These are phyloP conservation scores for Physcia stellaris DNA, from an alignment of 495 filamentous ascomycete genomes.

Conservation along the genomic window DNA sequence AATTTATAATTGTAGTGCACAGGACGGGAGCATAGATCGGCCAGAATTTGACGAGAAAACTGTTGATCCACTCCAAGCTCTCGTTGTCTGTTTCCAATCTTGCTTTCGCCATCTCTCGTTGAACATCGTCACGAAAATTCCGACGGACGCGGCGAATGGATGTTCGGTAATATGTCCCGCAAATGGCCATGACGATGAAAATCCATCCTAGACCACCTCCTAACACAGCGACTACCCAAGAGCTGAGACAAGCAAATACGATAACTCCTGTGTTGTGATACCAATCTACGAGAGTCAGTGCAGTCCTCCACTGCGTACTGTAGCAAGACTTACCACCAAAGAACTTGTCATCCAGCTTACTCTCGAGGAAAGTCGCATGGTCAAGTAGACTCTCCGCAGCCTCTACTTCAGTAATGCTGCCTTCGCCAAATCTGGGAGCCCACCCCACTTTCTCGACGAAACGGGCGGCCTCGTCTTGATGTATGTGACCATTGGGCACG, in stretches of 20 bases:
- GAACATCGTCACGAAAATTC: constrained; percentile 91
- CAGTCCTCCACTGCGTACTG: not conserved
- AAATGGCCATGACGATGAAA: constrained; percentile 79
- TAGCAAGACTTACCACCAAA: constrained; percentile 55
- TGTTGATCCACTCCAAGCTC: constrained; percentile 97
- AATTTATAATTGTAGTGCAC: constrained; percentile 77
- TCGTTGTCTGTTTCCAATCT: constrained; percentile 86
- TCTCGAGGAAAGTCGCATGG: constrained; percentile 78
- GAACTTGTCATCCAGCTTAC: constrained; percentile 73
- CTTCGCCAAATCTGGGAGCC: constrained; percentile 66
- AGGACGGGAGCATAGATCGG: constrained; percentile 94
- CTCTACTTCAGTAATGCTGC: constrained; percentile 34
- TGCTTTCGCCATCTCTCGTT: constrained; percentile 81
- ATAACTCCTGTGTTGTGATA: constrained; percentile 93
- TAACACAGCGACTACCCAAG: constrained; percentile 78
- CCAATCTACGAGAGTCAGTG: constrained; percentile 46
- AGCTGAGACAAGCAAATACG: constrained; percentile 77
- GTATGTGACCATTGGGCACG: constrained; percentile 31
- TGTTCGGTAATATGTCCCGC: constrained; percentile 92
- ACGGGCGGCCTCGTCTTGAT: constrained; percentile 44
- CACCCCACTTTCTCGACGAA: constrained; percentile 68
- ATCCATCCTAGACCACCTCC: constrained; percentile 91
- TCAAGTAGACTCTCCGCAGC: constrained; percentile 60
- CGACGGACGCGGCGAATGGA: constrained; percentile 85
- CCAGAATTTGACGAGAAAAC: constrained; percentile 97